phyloP scores from a whole-genome alignment of 1,139 yeast species.

The Yamadazyma friedrichii region DNA sequence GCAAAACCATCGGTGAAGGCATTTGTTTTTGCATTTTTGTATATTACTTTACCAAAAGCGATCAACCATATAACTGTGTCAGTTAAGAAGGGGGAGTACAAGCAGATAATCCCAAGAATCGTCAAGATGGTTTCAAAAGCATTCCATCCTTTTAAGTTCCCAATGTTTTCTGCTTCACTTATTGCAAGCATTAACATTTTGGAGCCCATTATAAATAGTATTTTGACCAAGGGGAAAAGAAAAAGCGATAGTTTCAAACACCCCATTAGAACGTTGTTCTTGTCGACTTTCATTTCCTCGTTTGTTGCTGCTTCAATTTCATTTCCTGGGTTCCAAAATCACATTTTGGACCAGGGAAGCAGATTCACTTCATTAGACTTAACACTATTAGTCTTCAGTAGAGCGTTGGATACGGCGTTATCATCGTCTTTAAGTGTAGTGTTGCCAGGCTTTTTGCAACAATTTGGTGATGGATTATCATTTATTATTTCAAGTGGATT shows the following conservation, averaged over 20 bases:
- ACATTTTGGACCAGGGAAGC: conserved; percentile 27
- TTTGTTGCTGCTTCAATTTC: conserved; percentile 26
- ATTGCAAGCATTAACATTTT: conserved; percentile 31
- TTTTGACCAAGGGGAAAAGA: background rate
- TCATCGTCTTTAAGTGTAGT: conserved; percentile 23
- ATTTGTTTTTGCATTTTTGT: conserved; percentile 33
- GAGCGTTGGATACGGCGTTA: conserved; percentile 35
- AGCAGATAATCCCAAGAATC: conserved; percentile 17
- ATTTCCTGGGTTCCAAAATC: conserved; percentile 32
- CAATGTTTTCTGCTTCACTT: conserved; percentile 29
- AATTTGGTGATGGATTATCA: conserved; percentile 29
- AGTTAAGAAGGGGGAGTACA: conserved; percentile 19
- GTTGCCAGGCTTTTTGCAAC: conserved; percentile 16
- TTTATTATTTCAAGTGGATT: conserved; percentile 29
- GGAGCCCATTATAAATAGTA: conserved; percentile 27
- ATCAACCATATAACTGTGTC: conserved; percentile 20
- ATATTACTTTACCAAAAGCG: conserved; percentile 31
- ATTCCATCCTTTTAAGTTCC: conserved; percentile 31
- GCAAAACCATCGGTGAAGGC: conserved; percentile 30
- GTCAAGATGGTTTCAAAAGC: conserved; percentile 20
- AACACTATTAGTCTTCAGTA: conserved; percentile 34
- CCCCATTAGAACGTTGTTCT: conserved; percentile 23
- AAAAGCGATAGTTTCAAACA: conserved; percentile 8
- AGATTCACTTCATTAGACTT: conserved; percentile 33
- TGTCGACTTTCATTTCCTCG: conserved; percentile 30